Base-by-base conservation (phyloP, 257 asterid species). In the Asclepias syriaca region DNA sequence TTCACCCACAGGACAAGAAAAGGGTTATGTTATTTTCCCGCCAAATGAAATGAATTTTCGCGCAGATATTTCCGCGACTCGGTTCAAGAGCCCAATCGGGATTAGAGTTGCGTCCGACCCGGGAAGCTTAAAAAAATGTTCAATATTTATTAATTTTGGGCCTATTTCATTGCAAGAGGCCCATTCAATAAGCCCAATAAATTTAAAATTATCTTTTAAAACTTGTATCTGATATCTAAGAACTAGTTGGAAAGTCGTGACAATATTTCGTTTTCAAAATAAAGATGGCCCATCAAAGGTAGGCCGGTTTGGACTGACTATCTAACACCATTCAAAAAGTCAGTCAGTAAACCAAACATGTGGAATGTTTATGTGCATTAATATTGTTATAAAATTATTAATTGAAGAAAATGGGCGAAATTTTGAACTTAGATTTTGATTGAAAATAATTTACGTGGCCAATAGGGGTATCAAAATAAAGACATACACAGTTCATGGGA, bases 11-110 rank as follows among this genome's bases (percentile, higher is more conserved):
- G 39, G 0, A 54, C 13, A 32, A 0, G 48, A 7, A 15, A 18
- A 29, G 55, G 63, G 71, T 27, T 49, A 16, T 3, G 63, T 46
- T 6, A 5, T 43, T 7, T 75, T 75, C 78, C 78, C 78, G 78
- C 78, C 64, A 73, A 73, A 73, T 40, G 71, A 45, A 46, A 64
- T 37, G 68, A 37, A 37, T 2, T 27, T 63, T 63, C 6, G 6
- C 45, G 32, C 65, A 1, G 24, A 16, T 9, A 24, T 13, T 59
- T 34, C 27, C 68, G 49, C 48, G 48, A 0, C 9, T 16, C 27
- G 0, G 53, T 18, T 11, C 7, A 1, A 32, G 73, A 8, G 32
- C 1, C 32, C 32, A 29, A 29, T 29, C 32, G 2, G 3, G 34
- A 29, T 29, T 29, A 1, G 34, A 29, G 34, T 29, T 29, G 34